Percentiles rank a stretch among this genome's conserved stretches.
These are phyloP conservation scores for Beauveria asiatica DNA, from an alignment of 2,329 filamentous ascomycete species.

Conservation along the genomic window DNA sequence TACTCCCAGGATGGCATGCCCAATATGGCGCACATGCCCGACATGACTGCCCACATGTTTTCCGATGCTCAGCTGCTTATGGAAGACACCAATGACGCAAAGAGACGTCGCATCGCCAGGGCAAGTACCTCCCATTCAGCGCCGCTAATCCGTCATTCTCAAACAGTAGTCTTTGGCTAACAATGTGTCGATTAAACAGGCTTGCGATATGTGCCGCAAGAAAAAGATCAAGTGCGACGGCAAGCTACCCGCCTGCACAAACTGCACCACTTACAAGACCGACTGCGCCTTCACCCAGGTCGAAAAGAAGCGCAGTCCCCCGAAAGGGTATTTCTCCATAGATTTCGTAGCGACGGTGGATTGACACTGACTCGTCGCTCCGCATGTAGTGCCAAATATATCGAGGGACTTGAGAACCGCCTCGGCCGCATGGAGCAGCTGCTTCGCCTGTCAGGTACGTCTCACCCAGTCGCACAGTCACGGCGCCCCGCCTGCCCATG, in stretches of 20 bases:
- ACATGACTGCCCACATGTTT: constrained; percentile 53
- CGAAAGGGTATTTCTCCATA: constrained; percentile 66
- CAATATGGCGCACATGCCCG: constrained; percentile 43
- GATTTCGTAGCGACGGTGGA: neutral
- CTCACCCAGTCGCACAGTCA: neutral
- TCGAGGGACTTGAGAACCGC: constrained; percentile 91
- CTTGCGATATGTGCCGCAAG: constrained; percentile 94
- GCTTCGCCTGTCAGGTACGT: constrained; percentile 66
- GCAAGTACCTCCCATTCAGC: constrained; percentile 39
- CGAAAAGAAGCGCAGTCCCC: constrained; percentile 95
- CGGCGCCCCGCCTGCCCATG: neutral
- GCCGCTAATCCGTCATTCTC: neutral
- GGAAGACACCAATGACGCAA: constrained; percentile 70
- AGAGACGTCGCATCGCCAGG: constrained; percentile 79
- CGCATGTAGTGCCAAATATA: constrained; percentile 75
- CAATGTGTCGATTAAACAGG: constrained; percentile 36
- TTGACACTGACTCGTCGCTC: constrained; percentile 14
- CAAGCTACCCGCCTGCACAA: constrained; percentile 87
- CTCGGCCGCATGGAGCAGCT: constrained; percentile 93
- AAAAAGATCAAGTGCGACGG: constrained; percentile 98
- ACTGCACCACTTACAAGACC: constrained; percentile 97
- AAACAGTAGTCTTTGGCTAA: neutral
- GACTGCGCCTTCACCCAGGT: constrained; percentile 96
- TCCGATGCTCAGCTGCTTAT: constrained; percentile 47
- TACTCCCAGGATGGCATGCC: constrained; percentile 54